Base-by-base conservation (phyloP, 164 flowering plant genomes). In the Vitis riparia region DNA sequence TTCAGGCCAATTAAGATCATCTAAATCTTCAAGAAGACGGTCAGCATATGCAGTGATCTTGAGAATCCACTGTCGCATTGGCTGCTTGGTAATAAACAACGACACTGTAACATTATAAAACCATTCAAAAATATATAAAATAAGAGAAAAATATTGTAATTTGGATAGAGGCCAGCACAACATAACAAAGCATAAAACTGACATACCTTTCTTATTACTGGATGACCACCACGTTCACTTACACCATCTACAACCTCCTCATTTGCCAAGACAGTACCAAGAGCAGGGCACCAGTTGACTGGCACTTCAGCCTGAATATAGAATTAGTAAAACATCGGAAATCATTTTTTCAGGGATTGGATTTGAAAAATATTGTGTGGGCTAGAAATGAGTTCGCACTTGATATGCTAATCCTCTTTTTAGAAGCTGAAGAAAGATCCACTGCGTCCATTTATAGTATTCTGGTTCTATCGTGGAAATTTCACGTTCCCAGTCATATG, bases 401-500 rank as follows among this genome's bases (percentile, higher is more conserved):
- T 95, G 97, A 82, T 91, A 95, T 55, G 99, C 98, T 75, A 95
- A 82, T 69, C 98, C 98, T 86, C 87, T 88, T 81, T 89, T 91
- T 51, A 89, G 75, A 47, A 94, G 83, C 79, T 92, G 99, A 70
- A 94, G 92, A 78, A 94, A 94, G 61, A 94, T 94, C 98, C 99
- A 94, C 63, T 94, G 99, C 2, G 99, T 94, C 99, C 99, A 94
- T 82, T 82, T 92, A 76, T 91, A 94, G 71, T 89, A 94, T 32
- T 89, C 90, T 69, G 97, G 99, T 75, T 94, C 98, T 14, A 84
- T 88, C 0, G 99, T 94, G 61, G 97, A 94, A 67, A 92, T 79
- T 84, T 95, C 99, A 66, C 99, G 97, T 65, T 93, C 97, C 99
- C 99, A 95, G 70, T 95, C 99, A 82, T 92, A 95, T 67, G 99